phyloP scores from a whole-genome alignment of 192 early-diverging fungal species.

The Rhizophagus sp. region DNA sequence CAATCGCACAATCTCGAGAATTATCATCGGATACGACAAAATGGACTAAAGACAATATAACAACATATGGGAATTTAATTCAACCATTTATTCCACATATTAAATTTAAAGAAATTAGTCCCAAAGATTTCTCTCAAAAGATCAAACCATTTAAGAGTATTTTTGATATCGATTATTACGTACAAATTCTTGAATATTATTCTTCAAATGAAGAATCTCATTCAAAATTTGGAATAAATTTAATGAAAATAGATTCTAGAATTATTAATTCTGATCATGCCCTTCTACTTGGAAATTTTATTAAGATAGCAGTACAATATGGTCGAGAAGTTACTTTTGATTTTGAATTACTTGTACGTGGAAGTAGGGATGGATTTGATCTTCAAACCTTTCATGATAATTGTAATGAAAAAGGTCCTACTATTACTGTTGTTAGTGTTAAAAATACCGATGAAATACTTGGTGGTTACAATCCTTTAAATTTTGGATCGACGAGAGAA shows the following conservation, averaged over 20 bases:
- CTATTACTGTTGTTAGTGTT: conserved; percentile 21
- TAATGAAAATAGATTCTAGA: neutral
- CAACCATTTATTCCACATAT: neutral
- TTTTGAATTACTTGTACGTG: neutral
- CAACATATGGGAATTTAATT: neutral
- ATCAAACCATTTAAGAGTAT: neutral
- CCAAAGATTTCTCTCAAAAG: neutral
- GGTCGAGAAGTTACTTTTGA: too few relatives aligned
- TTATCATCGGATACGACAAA: neutral
- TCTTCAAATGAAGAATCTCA: neutral
- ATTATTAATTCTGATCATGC: neutral
- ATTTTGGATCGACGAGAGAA: conserved; percentile 2
- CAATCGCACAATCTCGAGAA: neutral
- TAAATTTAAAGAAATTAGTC: neutral
- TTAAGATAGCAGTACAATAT: neutral
- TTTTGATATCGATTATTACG: neutral
- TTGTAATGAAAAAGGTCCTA: conserved; percentile 33
- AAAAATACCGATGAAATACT: conserved; percentile 28
- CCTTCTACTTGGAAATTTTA: neutral
- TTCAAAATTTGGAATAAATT: neutral
- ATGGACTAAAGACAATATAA: neutral
- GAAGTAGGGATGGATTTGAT: conserved; percentile 13
- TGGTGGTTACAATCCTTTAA: conserved; percentile 34
- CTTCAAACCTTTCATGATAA: neutral
- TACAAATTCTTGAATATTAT: conserved; percentile 2